Conservation (phyloP, 1,284 basidiomycete genomes). For the Ceratobasidium sp. region DNA sequence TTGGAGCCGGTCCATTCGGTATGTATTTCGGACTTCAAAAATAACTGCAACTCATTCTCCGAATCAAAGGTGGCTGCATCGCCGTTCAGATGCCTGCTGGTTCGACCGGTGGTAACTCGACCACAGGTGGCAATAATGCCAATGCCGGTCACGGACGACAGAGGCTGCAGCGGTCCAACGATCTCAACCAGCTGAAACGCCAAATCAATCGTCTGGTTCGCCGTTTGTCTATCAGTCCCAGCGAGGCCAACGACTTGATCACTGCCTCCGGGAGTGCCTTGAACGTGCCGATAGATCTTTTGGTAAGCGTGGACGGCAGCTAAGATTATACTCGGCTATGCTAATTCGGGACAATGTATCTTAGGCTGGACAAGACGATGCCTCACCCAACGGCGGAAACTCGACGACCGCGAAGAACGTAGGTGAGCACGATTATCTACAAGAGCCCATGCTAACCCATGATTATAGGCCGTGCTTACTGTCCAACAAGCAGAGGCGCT, state of each 20-base stretch:
- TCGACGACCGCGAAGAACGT: conserved; percentile 33
- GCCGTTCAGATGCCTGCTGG: conserved; percentile 19
- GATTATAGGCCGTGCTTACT: conserved; percentile 12
- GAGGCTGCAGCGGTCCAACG: conserved; percentile 13
- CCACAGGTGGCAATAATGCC: background rate
- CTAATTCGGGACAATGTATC: background rate
- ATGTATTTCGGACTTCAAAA: background rate
- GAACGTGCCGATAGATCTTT: conserved; percentile 31
- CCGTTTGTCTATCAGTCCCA: conserved; percentile 35
- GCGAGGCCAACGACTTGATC: conserved; percentile 37
- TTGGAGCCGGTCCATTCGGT: conserved; percentile 35
- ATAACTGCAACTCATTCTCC: background rate
- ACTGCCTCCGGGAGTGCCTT: conserved; percentile 33
- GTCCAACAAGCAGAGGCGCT: conserved; percentile 13
- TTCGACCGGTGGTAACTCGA: conserved; percentile 6
- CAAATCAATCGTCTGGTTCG: conserved; percentile 28
- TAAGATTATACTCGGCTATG: no score
- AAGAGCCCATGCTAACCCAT: background rate
- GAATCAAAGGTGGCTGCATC: conserved; percentile 21
- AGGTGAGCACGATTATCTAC: background rate
- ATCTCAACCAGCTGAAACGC: conserved; percentile 24
- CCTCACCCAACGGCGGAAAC: conserved; percentile 32
- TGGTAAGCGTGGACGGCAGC: background rate
- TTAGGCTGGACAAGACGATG: conserved; percentile 34
- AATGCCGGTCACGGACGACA: background rate